Evolutionary conservation across 108 stramenopile species (phyloP).

Genomic region (Cyclotella sp.): DNA sequence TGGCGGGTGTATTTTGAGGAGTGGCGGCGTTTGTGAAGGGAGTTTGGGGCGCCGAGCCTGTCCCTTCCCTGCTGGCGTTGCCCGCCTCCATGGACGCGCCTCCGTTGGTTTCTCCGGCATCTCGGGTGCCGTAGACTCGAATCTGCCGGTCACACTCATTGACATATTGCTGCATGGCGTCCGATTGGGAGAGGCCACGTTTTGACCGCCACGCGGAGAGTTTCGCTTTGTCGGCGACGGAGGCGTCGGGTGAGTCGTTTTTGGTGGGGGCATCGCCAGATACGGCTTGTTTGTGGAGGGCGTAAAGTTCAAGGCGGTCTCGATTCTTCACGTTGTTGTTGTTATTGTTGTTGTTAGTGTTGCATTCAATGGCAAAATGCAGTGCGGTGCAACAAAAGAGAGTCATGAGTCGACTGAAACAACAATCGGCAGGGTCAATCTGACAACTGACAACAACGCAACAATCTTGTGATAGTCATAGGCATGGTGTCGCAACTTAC

Average conservation of each 20-base stretch:
- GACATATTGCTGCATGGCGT: constrained; percentile 80
- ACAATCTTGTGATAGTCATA: too few relatives aligned
- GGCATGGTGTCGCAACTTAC: constrained; percentile 25
- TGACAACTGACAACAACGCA: too few relatives aligned
- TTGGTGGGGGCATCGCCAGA: constrained; percentile 73
- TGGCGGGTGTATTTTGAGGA: constrained; percentile 42
- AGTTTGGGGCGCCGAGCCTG: constrained; percentile 13
- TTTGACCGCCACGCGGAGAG: constrained; percentile 79
- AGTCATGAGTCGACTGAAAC: constrained; percentile 7
- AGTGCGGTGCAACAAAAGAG: not conserved
- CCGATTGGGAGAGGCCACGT: constrained; percentile 59
- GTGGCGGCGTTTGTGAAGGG: constrained; percentile 20
- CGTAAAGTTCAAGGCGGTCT: constrained; percentile 87
- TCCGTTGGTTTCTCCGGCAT: constrained; percentile 7
- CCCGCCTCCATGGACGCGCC: constrained; percentile 14
- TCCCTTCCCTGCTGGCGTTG: not conserved
- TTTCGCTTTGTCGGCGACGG: constrained; percentile 81
- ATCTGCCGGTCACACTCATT: constrained; percentile 86
- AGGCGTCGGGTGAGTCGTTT: constrained; percentile 39
- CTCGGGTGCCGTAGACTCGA: constrained; percentile 70
- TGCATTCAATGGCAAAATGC: not conserved
- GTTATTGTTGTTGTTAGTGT: too few relatives aligned
- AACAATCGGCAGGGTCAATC: not conserved
- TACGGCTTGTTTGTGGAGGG: constrained; percentile 90
- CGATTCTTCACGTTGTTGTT: constrained; percentile 64